Evolutionary conservation across 306 rosid genomes (phyloP), one percentile per base, ranked within the genome.

Genomic region (Castanea mollissima): DNA sequence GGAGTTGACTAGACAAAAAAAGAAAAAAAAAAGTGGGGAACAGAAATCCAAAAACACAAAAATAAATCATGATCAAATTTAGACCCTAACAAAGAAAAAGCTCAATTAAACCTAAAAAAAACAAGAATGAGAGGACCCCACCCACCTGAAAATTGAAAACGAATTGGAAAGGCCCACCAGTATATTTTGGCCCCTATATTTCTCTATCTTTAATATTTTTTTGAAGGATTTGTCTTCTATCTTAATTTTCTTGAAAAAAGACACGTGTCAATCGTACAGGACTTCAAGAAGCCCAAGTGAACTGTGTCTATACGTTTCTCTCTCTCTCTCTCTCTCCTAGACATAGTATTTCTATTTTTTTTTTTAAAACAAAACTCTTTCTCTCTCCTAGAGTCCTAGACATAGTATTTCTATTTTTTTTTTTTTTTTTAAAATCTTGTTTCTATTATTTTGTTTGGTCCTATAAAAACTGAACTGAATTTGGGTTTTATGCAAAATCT

Each of bases 401-500:
- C 2, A 1, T 32, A 1, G 32, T 44, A 55, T 16, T 20, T 34
- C 34, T 46, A 5, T 46, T 70, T 31, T 58, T n/a, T 32, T 49
- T 60, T 3, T 21, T 21, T n/a, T 23, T 23, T 23, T 23, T 23
- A 23, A 23, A 0, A 2, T 10, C 6, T 3, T 35, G 25, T 35
- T 2, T 80, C 25, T 15, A 2, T 35, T 35, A 7, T 77, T 29
- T 11, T 18, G 49, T 32, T 27, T 34, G 63, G 55, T 52, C 77
- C 72, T 60, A 46, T 49, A 71, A 54, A 78, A 79, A 64, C 74
- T 72, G 71, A 76, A 41, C 81, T 35, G 4, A 76, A 77, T 58
- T 83, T 82, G 79, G 81, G 79, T 55, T 34, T 83, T 21, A 5
- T 35, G 16, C 74, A 38, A 35, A 32, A 55, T 68, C 64, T 79